Evolutionary conservation across 1,284 basidiomycete genomes (phyloP).

Genomic region (Marasmius sp.): DNA sequence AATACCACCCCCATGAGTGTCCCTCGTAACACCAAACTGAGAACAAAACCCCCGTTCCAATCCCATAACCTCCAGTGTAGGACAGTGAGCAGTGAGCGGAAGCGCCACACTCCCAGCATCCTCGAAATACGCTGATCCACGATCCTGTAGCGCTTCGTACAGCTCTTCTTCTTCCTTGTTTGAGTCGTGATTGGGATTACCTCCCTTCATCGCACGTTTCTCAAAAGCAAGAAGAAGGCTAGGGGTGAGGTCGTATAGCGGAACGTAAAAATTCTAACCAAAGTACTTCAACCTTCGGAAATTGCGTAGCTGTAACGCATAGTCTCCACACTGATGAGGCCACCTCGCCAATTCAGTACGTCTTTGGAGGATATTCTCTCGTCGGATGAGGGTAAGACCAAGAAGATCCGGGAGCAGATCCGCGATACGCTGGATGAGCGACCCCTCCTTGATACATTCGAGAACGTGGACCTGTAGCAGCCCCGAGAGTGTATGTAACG

Average conservation of each 20-base stretch:
- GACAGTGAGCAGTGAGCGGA: no score
- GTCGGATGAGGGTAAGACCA: conserved; percentile 1
- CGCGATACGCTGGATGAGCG: neutral
- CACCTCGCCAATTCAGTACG: neutral
- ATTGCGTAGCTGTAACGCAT: neutral
- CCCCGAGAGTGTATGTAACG: neutral
- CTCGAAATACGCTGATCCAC: neutral
- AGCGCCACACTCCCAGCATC: neutral
- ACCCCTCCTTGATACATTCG: conserved; percentile 1
- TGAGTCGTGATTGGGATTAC: no score
- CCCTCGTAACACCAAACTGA: no score
- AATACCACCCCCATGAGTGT: no score
- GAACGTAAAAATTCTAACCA: conserved; percentile 1
- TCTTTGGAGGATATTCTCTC: neutral
- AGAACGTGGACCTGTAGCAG: conserved; percentile 1
- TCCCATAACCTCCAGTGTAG: no score
- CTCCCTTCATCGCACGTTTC: neutral
- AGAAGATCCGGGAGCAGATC: conserved; percentile 4
- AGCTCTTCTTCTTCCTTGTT: neutral
- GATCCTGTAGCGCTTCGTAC: neutral
- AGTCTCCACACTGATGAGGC: conserved; percentile 5
- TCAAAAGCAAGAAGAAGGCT: neutral
- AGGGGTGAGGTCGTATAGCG: neutral
- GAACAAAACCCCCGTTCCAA: no score
- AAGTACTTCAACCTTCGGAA: conserved; percentile 3